These are phyloP conservation scores for Micractinium sp. DNA, from an alignment of 139 green algal species.

Conservation along the genomic window DNA sequence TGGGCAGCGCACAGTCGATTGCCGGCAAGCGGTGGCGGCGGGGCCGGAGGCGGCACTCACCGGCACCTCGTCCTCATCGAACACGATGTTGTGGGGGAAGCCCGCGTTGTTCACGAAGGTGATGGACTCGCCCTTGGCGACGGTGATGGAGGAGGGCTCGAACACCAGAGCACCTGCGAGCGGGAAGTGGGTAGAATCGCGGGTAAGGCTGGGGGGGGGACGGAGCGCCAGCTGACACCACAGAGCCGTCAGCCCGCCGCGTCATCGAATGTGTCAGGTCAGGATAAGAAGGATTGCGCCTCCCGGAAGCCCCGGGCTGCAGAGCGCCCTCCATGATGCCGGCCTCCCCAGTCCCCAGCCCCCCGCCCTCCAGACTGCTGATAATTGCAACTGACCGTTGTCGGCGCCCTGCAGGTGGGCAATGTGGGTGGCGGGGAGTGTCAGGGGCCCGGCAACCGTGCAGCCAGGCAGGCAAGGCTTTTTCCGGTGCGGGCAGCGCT, in stretches of 20 bases:
- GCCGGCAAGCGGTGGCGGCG: not conserved
- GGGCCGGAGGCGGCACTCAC: conserved; percentile 45
- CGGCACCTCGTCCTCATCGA: conserved; percentile 93
- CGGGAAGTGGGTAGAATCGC: not conserved
- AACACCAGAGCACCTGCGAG: conserved; percentile 59
- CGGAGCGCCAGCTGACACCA: not conserved
- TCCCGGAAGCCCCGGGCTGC: not conserved
- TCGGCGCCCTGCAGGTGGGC: conserved; percentile 32
- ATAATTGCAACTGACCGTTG: conserved; percentile 25
- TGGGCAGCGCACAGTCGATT: not conserved
- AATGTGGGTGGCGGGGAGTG: not conserved
- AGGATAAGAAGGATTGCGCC: not conserved
- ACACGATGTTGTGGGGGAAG: conserved; percentile 86
- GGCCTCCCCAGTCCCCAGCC: not conserved
- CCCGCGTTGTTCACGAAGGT: conserved; percentile 86
- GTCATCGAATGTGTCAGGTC: not conserved
- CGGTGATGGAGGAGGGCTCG: conserved; percentile 66
- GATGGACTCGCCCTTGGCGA: conserved; percentile 81
- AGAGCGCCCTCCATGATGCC: not conserved
- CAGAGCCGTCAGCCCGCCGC: not conserved
- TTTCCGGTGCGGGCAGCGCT: not conserved
- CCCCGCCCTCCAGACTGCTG: not conserved
- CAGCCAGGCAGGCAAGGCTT: not conserved
- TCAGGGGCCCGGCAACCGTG: not conserved
- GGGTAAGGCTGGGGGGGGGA: not conserved